A percentile compares a stretch with the other conserved stretches of the same genome.
phyloP scores from a whole-genome alignment of 257 asterid genomes.

The Paraleonurus japonicus region DNA sequence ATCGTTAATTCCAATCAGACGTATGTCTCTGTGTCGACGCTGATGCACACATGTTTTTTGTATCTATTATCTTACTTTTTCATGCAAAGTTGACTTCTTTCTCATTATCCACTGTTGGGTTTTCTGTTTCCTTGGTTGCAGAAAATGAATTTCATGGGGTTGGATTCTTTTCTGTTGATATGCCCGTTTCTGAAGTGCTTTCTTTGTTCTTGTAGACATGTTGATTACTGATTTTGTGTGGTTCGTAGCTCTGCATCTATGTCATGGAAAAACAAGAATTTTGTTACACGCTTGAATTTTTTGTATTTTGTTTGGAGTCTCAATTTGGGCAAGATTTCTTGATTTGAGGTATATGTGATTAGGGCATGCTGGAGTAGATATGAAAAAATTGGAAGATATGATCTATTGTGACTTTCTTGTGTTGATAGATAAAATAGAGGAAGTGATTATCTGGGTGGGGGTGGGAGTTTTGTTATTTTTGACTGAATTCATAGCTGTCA shows the following conservation, averaged over 20 bases:
- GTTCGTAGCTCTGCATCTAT: too few relatives aligned
- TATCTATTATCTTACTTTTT: constrained; percentile 7
- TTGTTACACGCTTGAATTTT: background rate
- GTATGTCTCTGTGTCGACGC: constrained; percentile 41
- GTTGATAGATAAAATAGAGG: background rate
- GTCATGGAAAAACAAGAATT: background rate
- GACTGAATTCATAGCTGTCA: background rate
- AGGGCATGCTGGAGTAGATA: constrained; percentile 7
- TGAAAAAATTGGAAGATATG: background rate
- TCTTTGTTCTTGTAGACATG: constrained; percentile 4
- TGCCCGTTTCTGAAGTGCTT: constrained; percentile 3
- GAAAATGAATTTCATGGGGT: background rate
- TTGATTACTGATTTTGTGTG: constrained; percentile 16
- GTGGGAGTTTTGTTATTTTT: background rate
- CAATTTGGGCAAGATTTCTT: constrained; percentile 15
- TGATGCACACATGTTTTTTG: background rate
- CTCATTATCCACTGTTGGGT: constrained; percentile 16
- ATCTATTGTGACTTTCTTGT: constrained; percentile 3
- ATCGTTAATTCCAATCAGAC: constrained; percentile 66
- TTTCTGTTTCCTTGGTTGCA: constrained; percentile 3
- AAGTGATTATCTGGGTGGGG: background rate
- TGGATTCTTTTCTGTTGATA: background rate
- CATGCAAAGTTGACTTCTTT: constrained; percentile 57
- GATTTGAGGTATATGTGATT: background rate
- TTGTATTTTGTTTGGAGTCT: constrained; percentile 5